Conservation (phyloP, 2,329 filamentous ascomycete species). For the Aurifilum marmelostoma region DNA sequence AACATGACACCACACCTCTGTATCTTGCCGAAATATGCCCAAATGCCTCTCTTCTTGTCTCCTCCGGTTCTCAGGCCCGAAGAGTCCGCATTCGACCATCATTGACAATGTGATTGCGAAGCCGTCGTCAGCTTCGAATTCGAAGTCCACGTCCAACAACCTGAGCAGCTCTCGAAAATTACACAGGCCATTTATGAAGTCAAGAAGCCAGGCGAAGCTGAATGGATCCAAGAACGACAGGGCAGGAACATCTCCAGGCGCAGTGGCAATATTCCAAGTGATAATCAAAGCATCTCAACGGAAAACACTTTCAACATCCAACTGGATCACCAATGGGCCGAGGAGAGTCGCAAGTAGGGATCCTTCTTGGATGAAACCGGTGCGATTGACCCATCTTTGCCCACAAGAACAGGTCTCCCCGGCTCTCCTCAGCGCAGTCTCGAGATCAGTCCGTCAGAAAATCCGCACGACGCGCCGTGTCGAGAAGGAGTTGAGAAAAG, state of each 20-base stretch:
- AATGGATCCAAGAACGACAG: accelerated
- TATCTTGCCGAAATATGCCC: background rate
- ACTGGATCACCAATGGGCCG: background rate
- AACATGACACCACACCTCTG: background rate
- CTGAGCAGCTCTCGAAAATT: background rate
- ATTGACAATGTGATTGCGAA: background rate
- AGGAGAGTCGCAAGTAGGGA: background rate
- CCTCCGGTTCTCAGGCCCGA: background rate
- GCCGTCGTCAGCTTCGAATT: background rate
- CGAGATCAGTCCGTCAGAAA: background rate
- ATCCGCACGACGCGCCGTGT: background rate
- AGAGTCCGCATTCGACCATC: background rate
- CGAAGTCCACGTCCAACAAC: background rate
- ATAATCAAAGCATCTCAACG: background rate
- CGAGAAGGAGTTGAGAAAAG: background rate
- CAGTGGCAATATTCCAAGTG: background rate
- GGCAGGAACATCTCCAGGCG: background rate
- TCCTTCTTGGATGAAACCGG: background rate
- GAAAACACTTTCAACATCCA: background rate
- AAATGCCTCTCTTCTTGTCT: background rate
- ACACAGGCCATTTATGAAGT: no score
- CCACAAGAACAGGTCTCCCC: background rate
- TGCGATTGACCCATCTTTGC: background rate
- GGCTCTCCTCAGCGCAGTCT: background rate
- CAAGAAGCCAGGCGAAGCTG: background rate